Conservation (phyloP, 192 early-diverging fungal genomes). For the Gorgonomyces haynaldii region DNA sequence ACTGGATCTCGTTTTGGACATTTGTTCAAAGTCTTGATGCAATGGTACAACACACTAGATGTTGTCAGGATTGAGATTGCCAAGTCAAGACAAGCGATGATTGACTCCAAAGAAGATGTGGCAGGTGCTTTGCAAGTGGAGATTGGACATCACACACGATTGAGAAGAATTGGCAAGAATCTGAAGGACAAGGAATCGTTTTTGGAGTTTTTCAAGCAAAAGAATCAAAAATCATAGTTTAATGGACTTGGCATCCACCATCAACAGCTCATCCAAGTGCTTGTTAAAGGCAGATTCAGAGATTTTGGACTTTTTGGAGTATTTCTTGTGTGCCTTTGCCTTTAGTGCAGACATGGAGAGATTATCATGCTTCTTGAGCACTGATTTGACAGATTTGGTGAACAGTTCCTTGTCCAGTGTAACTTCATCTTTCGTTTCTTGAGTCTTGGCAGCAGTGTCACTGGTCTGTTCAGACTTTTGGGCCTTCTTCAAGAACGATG, state of each 20-base stretch:
- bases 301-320: constrained; percentile 1
- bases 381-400: background rate
- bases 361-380: background rate
- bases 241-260: too few species aligned
- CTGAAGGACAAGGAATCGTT: constrained; percentile 66
- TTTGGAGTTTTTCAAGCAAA: constrained; percentile 57
- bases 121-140: constrained; percentile 44
- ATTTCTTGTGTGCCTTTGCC: background rate
- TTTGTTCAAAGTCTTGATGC: constrained; percentile 43
- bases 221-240: too few species aligned
- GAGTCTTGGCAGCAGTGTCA: background rate
- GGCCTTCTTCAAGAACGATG: background rate
- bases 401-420: background rate
- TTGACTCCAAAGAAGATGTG: constrained; percentile 23
- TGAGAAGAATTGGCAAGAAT: constrained; percentile 52
- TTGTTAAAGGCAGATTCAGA: too few species aligned
- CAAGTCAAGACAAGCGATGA: background rate
- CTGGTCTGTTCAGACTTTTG: background rate
- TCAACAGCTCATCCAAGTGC: too few species aligned
- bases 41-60: constrained; percentile 37
- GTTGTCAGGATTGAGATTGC: constrained; percentile 13
- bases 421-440: background rate
- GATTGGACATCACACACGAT: constrained; percentile 48
- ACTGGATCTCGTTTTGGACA: constrained; percentile 40
- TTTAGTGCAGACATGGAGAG: background rate